Conservation (phyloP, 2,329 filamentous ascomycete species). For the Fusarium tuaranense region DNA sequence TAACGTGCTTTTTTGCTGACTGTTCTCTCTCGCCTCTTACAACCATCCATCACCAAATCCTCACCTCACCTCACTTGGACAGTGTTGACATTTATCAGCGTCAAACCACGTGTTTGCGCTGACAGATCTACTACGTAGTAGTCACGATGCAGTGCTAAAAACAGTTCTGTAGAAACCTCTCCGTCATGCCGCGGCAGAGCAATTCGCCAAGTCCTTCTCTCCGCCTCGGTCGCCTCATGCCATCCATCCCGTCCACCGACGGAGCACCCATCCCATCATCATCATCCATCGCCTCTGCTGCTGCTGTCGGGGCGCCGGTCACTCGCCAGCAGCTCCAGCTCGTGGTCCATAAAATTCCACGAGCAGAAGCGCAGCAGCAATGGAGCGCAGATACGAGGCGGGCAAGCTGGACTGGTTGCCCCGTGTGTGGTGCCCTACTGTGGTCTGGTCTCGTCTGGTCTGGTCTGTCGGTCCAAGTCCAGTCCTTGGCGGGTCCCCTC, state of each 20-base stretch:
- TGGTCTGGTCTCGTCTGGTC: background rate
- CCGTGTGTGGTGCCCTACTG: background rate
- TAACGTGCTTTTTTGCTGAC: background rate
- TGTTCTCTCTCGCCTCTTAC: background rate
- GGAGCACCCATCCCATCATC: background rate
- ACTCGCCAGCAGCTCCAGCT: background rate
- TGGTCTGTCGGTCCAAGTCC: background rate
- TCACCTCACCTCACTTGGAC: background rate
- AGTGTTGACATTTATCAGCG: background rate
- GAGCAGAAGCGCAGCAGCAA: constrained; percentile 1
- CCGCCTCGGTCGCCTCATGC: constrained; percentile 4
- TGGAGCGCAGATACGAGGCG: constrained; percentile 31
- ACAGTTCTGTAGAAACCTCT: background rate
- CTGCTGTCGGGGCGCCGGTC: background rate
- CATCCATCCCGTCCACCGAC: constrained; percentile 1
- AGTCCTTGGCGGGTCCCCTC: background rate
- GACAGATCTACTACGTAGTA: background rate
- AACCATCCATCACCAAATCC: background rate
- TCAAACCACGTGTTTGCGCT: constrained; percentile 7
- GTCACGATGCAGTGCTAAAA: constrained; percentile 2
- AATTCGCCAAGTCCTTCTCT: constrained; percentile 1
- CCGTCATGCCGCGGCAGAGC: background rate
- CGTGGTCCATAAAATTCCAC: constrained; percentile 5
- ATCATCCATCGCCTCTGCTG: background rate
- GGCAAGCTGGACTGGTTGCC: background rate